A percentile compares a stretch with the other conserved stretches of the same genome.
phyloP scores from a whole-genome alignment of 306 rosid genomes.

The Cajanus cajan region DNA sequence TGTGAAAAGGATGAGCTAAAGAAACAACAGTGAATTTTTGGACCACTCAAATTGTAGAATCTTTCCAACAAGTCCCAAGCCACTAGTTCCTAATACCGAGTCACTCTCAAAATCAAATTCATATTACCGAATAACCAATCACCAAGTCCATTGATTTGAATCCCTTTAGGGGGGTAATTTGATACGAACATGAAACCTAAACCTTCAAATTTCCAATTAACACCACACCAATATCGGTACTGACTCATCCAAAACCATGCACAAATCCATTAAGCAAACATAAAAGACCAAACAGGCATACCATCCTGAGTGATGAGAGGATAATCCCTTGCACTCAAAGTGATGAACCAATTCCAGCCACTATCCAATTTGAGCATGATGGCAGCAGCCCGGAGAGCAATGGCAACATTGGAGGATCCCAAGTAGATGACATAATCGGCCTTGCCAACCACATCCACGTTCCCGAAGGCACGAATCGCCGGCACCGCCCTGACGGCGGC shows the following conservation, averaged over 20 bases:
- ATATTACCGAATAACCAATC: neutral
- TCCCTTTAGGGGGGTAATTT: neutral
- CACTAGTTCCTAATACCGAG: neutral
- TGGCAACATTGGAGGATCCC: constrained; percentile 81
- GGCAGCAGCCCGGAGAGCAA: constrained; percentile 78
- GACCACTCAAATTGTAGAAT: neutral
- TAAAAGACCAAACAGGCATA: constrained; percentile 47
- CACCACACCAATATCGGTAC: neutral
- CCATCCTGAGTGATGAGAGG: constrained; percentile 96
- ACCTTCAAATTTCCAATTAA: neutral
- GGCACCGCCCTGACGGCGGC: constrained; percentile 53
- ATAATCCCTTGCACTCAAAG: constrained; percentile 82
- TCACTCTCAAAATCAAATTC: neutral
- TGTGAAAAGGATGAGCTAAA: neutral
- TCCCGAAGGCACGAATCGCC: constrained; percentile 76
- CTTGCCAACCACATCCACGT: constrained; percentile 84
- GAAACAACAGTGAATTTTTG: neutral
- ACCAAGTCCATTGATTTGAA: neutral
- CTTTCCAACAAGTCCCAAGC: neutral
- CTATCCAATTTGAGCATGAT: constrained; percentile 68
- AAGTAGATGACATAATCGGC: constrained; percentile 74
- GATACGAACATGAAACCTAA: neutral
- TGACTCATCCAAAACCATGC: neutral
- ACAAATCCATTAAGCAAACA: constrained; percentile 22
- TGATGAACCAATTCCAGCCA: constrained; percentile 91